Base-by-base conservation (phyloP, 176 grass and related monocot species). In the Aegilops sharonensis region DNA sequence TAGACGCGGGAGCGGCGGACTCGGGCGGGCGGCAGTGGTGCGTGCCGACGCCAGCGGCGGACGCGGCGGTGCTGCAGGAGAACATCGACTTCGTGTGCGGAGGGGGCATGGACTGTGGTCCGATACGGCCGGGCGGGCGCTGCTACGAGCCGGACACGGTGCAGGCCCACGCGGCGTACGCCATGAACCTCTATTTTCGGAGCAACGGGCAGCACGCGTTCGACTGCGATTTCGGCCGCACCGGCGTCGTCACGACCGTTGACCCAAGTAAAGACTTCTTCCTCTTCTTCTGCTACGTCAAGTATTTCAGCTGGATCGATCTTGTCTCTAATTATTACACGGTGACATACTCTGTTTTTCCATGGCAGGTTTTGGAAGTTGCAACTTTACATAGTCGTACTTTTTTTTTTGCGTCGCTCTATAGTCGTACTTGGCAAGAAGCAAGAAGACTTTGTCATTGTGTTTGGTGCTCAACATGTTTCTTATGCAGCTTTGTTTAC, bases 81-180 rank as follows among this genome's bases (percentile, higher is more conserved):
- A 98, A 91, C 73, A 91, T 98, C n/a, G 93, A 89, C 76, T 98
- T 93, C 10, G 93, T 69, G 43, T 95, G 95, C 80, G 88, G 63
- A 40, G 80, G 77, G 9, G 67, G 71, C 72, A 59, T 98, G 78
- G 80, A 94, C 81, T 95, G 95, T 56, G 45, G 35, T 18, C 43
- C 89, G 18, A 98, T 94, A 68, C 89, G 86, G 20, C 87, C 88
- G 60, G 89, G 93, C 3, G 93, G 95, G 7, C 6, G 60, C 2
- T 94, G 93, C 88, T 92, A 87, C 47, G 79, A 89, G 45, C 95
- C 95, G 0, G 78, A 95, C 83, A 94, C 89, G 7, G 70, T 91
- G 42, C 80, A 87, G 12, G 93, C 50, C 2, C 95, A 98, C 45
- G 93, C 93, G 0, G 89, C 93, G 17, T 98, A 92, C 85, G 93